A percentile compares a stretch with the other conserved stretches of the same genome.
These are phyloP conservation scores for Emmonsiellopsis sp. DNA, from an alignment of 2,329 filamentous ascomycete species.

Conservation along the genomic window DNA sequence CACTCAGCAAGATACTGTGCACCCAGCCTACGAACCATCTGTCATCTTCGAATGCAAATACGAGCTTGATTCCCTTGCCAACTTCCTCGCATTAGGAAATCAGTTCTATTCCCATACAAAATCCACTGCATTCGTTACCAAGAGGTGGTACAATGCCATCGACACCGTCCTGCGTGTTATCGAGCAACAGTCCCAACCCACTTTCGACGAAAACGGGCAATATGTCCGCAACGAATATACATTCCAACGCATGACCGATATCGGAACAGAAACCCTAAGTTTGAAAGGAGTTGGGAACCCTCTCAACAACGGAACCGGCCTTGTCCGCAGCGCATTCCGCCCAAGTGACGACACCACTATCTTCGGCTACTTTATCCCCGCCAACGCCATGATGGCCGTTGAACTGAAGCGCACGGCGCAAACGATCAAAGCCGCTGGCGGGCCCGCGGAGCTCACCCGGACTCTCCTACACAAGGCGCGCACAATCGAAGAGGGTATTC, in stretches of 20 bases:
- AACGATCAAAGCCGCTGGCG: constrained; percentile 53
- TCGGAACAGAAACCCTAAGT: constrained; percentile 82
- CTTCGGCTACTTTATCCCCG: constrained; percentile 86
- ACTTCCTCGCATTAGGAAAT: constrained; percentile 79
- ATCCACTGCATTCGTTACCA: constrained; percentile 68
- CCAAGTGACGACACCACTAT: constrained; percentile 94
- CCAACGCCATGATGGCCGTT: constrained; percentile 92
- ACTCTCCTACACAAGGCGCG: constrained; percentile 50
- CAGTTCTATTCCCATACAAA: constrained; percentile 75
- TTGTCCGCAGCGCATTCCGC: constrained; percentile 85
- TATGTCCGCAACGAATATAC: constrained; percentile 72
- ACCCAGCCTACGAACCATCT: constrained; percentile 74
- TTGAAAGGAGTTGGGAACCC: constrained; percentile 84
- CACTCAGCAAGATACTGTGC: constrained; percentile 74
- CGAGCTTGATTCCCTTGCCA: constrained; percentile 88
- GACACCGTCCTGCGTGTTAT: constrained; percentile 66
- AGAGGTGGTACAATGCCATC: constrained; percentile 70
- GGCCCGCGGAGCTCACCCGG: constrained; percentile 43
- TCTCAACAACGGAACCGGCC: constrained; percentile 69
- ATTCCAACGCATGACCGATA: constrained; percentile 70
- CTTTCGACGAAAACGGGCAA: constrained; percentile 62
- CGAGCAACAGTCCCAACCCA: constrained; percentile 67
- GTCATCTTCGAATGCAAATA: constrained; percentile 98
- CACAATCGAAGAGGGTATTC: constrained; percentile 65
- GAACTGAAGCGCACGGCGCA: constrained; percentile 68